Evolutionary conservation across 139 green algal genomes (phyloP), one percentile per base, ranked within the genome.

Genomic region (Closterium sp.): DNA sequence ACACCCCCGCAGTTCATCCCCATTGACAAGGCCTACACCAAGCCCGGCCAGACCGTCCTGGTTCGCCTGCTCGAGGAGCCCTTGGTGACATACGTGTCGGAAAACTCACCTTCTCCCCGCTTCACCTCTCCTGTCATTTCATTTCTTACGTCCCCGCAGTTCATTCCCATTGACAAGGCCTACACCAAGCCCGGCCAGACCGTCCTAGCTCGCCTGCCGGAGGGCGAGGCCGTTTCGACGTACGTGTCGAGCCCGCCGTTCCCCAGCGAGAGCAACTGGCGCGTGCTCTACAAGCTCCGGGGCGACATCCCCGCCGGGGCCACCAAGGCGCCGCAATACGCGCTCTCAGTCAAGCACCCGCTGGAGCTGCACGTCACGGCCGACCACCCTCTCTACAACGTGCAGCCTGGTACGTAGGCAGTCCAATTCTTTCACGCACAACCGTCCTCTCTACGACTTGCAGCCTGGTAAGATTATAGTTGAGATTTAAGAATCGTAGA

Each of bases 251-350:
- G 31, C 38, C 28, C 87, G 23, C 86, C 90, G 28, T 76, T 66
- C 38, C 90, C 87, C 35, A 43, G 64, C 28, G 69, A 88, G 84
- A 38, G 38, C n/a, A 93, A 91, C 64, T 83, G 32, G 32, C 33
- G 38, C 23, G 92, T 94, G 33, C 84, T 94, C 21, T 85, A 89
- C 36, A 94, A 94, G 86, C 64, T 94, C 69, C 23, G 90, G 35
- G 92, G 92, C 66, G 92, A 94, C 87, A 94, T 94, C 90, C 84
- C 92, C 23, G 92, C 92, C 25, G 92, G 92, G 0, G 84, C 89
- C 85, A 93, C 92, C 32, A 94, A 94, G 90, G 25, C 94, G 34
- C 90, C 90, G 33, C 76, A 91, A 33, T 94, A 94, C 85, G 90
- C 85, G 31, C 30, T 94, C 12, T 94, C 92, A 4, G 92, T 94